phyloP scores from a whole-genome alignment of 306 rosid genomes.

The Inga leiocalycina region DNA sequence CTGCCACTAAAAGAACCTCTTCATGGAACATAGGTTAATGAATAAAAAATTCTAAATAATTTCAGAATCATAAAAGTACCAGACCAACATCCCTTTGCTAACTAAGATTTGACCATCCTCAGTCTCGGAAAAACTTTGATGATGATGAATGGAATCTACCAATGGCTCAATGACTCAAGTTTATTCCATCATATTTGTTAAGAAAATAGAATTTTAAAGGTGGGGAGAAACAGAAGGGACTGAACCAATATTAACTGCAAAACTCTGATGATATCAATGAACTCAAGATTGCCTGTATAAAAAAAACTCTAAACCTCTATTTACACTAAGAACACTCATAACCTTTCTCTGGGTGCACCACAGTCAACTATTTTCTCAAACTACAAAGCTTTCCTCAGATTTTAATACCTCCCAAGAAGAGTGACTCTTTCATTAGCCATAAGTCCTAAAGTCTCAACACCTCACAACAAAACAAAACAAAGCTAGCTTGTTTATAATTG shows the following conservation, averaged over 20 bases:
- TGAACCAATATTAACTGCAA: background rate
- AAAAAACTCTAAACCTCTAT: background rate
- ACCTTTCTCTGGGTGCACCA: background rate
- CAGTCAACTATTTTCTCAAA: background rate
- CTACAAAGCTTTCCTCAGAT: background rate
- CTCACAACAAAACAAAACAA: background rate
- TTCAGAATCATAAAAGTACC: background rate
- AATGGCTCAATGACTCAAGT: background rate
- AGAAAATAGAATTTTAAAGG: background rate
- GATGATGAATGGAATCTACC: background rate
- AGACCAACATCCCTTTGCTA: too few relatives aligned
- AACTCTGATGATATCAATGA: background rate
- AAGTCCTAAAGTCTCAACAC: background rate
- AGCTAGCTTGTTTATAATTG: background rate
- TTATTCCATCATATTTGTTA: background rate
- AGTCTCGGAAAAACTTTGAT: background rate
- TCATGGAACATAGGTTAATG: too few relatives aligned
- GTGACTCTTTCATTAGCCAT: background rate
- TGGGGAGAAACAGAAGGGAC: background rate
- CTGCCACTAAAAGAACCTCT: background rate
- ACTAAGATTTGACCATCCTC: background rate
- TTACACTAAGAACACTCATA: background rate
- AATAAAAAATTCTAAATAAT: background rate
- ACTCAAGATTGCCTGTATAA: background rate
- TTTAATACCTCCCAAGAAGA: background rate